These are phyloP conservation scores for Meira nashicola DNA, from an alignment of 1,284 basidiomycete genomes.

Conservation along the genomic window DNA sequence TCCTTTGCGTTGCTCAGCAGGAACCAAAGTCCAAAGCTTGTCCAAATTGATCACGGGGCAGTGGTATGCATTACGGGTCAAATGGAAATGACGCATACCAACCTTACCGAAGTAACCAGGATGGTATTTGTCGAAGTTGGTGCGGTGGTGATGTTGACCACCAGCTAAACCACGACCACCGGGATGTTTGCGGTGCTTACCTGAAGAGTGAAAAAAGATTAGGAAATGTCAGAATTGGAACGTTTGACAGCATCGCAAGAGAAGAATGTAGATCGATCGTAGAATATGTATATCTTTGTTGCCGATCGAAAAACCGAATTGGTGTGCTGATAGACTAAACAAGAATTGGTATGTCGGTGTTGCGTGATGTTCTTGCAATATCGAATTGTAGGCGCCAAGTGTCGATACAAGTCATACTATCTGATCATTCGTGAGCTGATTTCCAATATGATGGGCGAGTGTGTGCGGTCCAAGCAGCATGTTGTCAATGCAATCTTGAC, in stretches of 20 bases:
- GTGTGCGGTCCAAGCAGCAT: neutral
- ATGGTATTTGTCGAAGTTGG: constrained; percentile 55
- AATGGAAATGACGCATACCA: constrained; percentile 93
- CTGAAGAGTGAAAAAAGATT: neutral
- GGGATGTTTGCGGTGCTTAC: constrained; percentile 99
- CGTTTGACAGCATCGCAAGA: no score
- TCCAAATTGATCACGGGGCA: constrained; percentile 80
- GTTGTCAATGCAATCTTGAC: neutral
- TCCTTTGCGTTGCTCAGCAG: constrained; percentile 48
- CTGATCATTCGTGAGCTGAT: no score
- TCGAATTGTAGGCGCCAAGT: no score
- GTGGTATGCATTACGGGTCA: constrained; percentile 85
- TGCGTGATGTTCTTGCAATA: no score
- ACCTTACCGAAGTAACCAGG: constrained; percentile 89
- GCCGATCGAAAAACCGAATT: no score
- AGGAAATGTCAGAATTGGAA: neutral
- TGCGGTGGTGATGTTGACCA: constrained; percentile 98
- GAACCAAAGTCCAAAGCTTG: constrained; percentile 53
- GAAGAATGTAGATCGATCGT: no score
- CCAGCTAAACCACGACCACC: constrained; percentile 99
- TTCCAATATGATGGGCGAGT: no score
- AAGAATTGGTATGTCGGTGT: no score
- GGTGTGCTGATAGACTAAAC: no score
- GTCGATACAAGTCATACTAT: no score
- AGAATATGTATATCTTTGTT: no score